phyloP scores from a whole-genome alignment of 1,284 basidiomycete genomes.

The Mycena citricolor region DNA sequence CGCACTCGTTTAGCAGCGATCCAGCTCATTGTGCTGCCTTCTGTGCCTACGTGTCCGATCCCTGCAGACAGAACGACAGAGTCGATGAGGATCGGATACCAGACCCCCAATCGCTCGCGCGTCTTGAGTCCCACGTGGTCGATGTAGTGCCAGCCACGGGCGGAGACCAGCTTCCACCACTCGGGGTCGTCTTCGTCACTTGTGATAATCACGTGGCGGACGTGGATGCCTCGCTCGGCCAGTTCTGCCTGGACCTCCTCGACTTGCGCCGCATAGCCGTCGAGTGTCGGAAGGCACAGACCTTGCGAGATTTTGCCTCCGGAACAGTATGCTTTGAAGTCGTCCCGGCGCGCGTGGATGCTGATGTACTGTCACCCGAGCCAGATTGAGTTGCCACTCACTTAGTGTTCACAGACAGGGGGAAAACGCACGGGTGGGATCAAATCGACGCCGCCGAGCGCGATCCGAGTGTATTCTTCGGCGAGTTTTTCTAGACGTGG shows the following conservation, averaged over 20 bases:
- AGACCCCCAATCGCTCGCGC: conserved; percentile 52
- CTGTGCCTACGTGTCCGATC: conserved; percentile 14
- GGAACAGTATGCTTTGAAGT: conserved; percentile 18
- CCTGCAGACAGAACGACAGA: conserved; percentile 13
- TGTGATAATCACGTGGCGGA: conserved; percentile 65
- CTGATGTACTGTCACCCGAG: conserved; percentile 12
- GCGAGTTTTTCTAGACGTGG: conserved; percentile 38
- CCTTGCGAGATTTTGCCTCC: conserved; percentile 3
- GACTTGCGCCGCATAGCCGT: conserved; percentile 56
- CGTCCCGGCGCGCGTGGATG: conserved; percentile 16
- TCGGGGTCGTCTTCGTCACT: conserved; percentile 64
- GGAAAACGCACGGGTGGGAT: conserved; percentile 43
- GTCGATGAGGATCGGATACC: conserved; percentile 39
- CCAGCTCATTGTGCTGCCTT: conserved; percentile 12
- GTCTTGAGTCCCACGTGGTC: conserved; percentile 64
- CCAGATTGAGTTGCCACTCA: neutral
- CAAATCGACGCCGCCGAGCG: conserved; percentile 34
- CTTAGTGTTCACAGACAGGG: conserved; percentile 22
- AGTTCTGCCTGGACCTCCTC: conserved; percentile 61
- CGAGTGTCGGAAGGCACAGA: conserved; percentile 34
- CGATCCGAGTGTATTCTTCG: conserved; percentile 38
- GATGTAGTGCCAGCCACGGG: conserved; percentile 57
- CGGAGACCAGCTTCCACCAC: conserved; percentile 65
- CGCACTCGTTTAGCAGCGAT: too few species aligned
- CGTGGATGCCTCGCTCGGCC: conserved; percentile 47